Conservation (phyloP, 2,329 filamentous ascomycete genomes). For the Hypoxylon sp. region DNA sequence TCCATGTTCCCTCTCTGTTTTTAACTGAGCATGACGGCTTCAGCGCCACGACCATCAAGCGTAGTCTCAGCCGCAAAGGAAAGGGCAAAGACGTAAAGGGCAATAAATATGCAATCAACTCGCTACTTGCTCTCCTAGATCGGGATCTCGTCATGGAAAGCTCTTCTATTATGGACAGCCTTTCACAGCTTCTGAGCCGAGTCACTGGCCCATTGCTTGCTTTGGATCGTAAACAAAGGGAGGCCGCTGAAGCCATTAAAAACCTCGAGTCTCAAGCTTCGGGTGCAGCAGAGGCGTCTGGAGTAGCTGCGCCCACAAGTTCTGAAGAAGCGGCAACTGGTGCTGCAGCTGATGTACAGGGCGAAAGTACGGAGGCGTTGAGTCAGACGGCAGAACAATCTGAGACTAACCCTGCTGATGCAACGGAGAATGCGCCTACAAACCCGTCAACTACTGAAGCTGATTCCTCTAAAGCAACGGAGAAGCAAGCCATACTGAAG, state of each 20-base stretch:
- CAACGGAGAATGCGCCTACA: constrained; percentile 45
- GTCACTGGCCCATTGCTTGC: constrained; percentile 88
- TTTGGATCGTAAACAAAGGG: constrained; percentile 74
- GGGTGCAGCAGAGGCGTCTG: constrained; percentile 39
- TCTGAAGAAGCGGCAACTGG: constrained; percentile 28
- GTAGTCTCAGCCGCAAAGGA: constrained; percentile 81
- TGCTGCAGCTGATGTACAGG: constrained; percentile 28
- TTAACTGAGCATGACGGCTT: constrained; percentile 89
- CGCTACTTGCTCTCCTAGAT: constrained; percentile 86
- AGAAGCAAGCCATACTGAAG: constrained; percentile 58
- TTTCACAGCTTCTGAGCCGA: constrained; percentile 86
- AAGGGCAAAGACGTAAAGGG: constrained; percentile 88
- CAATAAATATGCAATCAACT: constrained; percentile 91
- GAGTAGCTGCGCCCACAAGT: constrained; percentile 33
- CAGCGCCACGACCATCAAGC: constrained; percentile 79
- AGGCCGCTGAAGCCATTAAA: constrained; percentile 55
- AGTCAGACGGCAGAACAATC: constrained; percentile 41
- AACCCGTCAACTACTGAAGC: constrained; percentile 49
- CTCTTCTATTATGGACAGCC: constrained; percentile 93
- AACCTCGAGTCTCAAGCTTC: constrained; percentile 50
- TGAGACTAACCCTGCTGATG: constrained; percentile 34
- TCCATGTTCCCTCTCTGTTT: constrained; percentile 91
- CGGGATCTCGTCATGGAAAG: constrained; percentile 97
- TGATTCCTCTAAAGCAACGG: constrained; percentile 54
- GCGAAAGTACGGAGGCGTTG: constrained; percentile 34